These are phyloP conservation scores for Pseudovirgaria hyperparasitica DNA, from an alignment of 2,329 filamentous ascomycete genomes.

Conservation along the genomic window DNA sequence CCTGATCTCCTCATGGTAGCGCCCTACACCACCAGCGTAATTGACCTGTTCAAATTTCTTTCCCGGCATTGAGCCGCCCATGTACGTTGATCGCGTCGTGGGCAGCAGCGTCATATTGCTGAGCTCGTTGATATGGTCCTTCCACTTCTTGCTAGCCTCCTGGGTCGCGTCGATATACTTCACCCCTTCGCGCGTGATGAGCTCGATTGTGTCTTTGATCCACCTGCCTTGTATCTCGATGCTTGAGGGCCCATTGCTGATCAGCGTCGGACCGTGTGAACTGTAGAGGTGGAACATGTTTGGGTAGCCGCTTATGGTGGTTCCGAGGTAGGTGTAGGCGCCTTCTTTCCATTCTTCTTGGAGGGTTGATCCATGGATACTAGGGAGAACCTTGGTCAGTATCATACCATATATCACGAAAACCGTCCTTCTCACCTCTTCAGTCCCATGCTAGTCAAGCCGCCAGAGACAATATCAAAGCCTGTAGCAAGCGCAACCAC, in stretches of 20 bases:
- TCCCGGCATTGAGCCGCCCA: slow-evolving; percentile 23
- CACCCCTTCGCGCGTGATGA: slow-evolving; percentile 14
- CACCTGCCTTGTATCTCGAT: slow-evolving; percentile 25
- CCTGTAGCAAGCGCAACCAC: slow-evolving; percentile 25
- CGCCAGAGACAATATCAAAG: slow-evolving; percentile 23
- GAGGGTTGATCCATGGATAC: slow-evolving; percentile 10
- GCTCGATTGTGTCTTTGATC: slow-evolving; percentile 22
- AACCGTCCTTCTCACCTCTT: no score
- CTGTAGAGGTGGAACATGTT: slow-evolving; percentile 23
- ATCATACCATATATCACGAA: no score
- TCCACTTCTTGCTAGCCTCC: slow-evolving; percentile 23
- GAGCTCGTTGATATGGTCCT: slow-evolving; percentile 18
- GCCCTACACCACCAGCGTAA: slow-evolving; percentile 23
- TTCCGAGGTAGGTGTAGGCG: slow-evolving; percentile 19
- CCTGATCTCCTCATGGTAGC: no score
- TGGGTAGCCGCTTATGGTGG: slow-evolving; percentile 14
- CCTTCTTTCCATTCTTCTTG: slow-evolving; percentile 18
- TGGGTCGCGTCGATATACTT: slow-evolving; percentile 19
- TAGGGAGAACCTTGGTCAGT: no score
- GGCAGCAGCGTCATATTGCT: slow-evolving; percentile 20
- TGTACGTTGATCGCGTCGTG: slow-evolving; percentile 22
- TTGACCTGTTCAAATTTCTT: slow-evolving; percentile 25
- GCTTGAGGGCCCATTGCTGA: slow-evolving; percentile 26
- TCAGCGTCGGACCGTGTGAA: slow-evolving; percentile 25
- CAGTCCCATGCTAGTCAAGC: slow-evolving; percentile 15